A percentile compares a stretch with the other conserved stretches of the same genome.
Evolutionary conservation across 305 asterid genomes (phyloP).

Genomic region (Fraxinus platypoda): DNA sequence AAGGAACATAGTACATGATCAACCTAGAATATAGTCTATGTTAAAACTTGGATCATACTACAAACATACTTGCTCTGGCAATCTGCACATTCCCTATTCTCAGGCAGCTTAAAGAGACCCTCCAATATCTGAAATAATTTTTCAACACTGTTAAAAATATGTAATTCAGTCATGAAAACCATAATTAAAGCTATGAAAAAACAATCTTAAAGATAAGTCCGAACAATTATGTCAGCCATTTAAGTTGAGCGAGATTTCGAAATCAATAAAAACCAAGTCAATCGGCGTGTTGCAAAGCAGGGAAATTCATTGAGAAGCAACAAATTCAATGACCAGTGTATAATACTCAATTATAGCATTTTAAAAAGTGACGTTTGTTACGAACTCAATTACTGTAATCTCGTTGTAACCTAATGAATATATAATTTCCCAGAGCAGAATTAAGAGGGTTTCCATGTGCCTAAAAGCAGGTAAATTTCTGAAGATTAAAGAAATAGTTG

Average conservation of each 20-base stretch:
- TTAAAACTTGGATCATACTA: not conserved
- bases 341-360: not conserved
- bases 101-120: conserved; percentile 77
- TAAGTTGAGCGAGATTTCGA: not conserved
- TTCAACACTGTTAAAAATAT: conserved; percentile 1
- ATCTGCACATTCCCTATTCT: conserved; percentile 92
- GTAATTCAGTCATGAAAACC: conserved; percentile 16
- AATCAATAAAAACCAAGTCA: not conserved
- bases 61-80: conserved; percentile 67
- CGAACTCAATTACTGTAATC: not conserved
- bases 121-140: conserved; percentile 54
- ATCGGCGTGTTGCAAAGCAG: not conserved
- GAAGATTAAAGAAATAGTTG: not conserved
- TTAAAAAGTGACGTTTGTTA: not conserved
- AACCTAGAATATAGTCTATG: not conserved
- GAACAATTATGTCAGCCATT: not conserved
- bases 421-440: not conserved
- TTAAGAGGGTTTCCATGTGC: not conserved
- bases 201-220: not conserved
- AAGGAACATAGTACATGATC: not conserved
- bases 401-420: not conserved
- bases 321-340: not conserved
- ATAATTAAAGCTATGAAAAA: not conserved
- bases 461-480: not conserved
- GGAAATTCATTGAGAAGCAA: not conserved